phyloP scores from a whole-genome alignment of 1,284 basidiomycete species.

The Rhodotorula glutinis region DNA sequence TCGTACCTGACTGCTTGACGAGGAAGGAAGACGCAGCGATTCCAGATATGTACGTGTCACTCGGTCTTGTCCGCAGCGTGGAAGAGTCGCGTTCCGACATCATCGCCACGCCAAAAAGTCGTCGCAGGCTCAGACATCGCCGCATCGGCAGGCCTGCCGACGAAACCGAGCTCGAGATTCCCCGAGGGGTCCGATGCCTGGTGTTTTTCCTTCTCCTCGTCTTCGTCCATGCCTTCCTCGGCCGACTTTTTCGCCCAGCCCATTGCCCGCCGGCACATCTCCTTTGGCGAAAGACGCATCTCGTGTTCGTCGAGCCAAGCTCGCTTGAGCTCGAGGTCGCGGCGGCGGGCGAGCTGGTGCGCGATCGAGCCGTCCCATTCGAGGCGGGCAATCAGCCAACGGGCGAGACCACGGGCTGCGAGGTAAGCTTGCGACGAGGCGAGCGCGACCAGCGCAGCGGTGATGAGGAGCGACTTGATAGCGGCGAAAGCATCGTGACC shows the following conservation, averaged over 20 bases:
- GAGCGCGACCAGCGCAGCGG: slow-evolving; percentile 70
- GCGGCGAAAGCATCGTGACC: slow-evolving; percentile 8
- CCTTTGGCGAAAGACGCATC: slow-evolving; percentile 11
- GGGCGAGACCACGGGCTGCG: slow-evolving; percentile 51
- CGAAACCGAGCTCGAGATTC: background rate
- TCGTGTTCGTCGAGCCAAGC: slow-evolving; percentile 29
- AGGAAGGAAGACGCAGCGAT: no score
- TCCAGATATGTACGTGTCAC: no score
- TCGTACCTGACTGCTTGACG: no score
- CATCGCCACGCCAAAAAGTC: slow-evolving; percentile 28
- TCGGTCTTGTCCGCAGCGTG: slow-evolving; percentile 26
- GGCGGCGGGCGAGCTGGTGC: slow-evolving; percentile 57
- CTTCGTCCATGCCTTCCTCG: slow-evolving; percentile 14
- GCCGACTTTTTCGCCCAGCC: slow-evolving; percentile 11
- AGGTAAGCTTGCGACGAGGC: slow-evolving; percentile 77
- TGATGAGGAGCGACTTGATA: slow-evolving; percentile 51
- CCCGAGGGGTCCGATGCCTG: background rate
- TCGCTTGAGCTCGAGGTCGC: slow-evolving; percentile 61
- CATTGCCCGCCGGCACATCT: slow-evolving; percentile 17
- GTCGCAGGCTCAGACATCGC: background rate
- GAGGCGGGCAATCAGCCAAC: slow-evolving; percentile 62
- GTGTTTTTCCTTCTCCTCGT: slow-evolving; percentile 1
- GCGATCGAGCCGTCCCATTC: slow-evolving; percentile 72
- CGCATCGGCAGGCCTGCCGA: slow-evolving; percentile 11
- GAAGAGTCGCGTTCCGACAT: slow-evolving; percentile 10